A percentile compares a stretch with the other conserved stretches of the same genome.
Evolutionary conservation across 208 protist species (phyloP).

Genomic region (Leishmania gerbilli): DNA sequence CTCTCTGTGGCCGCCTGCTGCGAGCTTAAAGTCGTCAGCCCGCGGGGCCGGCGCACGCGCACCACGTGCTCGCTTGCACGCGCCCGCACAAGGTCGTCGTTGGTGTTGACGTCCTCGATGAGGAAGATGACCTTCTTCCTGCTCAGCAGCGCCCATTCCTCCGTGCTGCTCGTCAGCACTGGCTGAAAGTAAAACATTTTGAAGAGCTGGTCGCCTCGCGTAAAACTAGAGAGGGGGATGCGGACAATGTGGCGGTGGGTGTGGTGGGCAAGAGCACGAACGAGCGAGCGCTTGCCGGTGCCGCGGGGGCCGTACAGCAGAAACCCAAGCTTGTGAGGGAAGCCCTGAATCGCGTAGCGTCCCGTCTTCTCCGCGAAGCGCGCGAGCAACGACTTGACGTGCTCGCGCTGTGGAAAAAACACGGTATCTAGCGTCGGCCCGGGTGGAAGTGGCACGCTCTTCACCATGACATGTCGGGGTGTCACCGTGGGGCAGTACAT

Average conservation of each 20-base stretch:
- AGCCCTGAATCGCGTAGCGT: conserved; percentile 27
- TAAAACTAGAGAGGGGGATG: conserved; percentile 13
- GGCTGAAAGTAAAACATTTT: conserved; percentile 23
- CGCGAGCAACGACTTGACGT: conserved; percentile 18
- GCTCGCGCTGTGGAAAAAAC: conserved; percentile 16
- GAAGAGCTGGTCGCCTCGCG: conserved; percentile 21
- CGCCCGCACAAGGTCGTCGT: conserved; percentile 10
- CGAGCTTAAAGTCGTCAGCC: conserved; percentile 11
- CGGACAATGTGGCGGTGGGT: conserved; percentile 32
- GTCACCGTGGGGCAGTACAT: conserved; percentile 10
- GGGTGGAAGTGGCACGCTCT: conserved; percentile 8
- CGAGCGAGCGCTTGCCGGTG: conserved; percentile 33
- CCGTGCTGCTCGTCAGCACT: background rate
- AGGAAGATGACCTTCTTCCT: conserved; percentile 34
- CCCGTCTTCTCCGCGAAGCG: conserved; percentile 18
- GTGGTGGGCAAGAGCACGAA: conserved; percentile 29
- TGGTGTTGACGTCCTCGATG: conserved; percentile 28
- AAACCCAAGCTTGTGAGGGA: conserved; percentile 30
- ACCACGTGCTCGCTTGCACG: background rate
- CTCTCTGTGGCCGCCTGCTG: no score
- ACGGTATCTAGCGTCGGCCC: conserved; percentile 28
- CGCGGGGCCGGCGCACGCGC: conserved; percentile 7
- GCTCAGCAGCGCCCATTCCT: conserved; percentile 26
- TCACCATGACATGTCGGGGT: background rate
- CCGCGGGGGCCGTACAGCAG: conserved; percentile 32